Evolutionary conservation across 306 rosid species (phyloP).

Genomic region (Fragaria vesca): DNA sequence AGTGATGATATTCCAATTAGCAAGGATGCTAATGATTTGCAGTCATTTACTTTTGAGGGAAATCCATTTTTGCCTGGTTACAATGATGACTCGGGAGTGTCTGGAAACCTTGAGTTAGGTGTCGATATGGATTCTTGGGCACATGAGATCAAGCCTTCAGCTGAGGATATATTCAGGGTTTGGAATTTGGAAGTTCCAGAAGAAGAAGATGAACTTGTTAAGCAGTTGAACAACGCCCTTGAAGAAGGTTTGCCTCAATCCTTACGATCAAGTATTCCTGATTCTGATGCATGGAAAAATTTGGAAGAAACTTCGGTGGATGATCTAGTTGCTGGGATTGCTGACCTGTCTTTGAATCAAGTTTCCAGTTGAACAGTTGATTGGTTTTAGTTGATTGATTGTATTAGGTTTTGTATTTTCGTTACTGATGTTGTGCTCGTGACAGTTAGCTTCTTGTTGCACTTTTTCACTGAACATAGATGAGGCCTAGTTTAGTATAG

Average conservation of each 20-base stretch:
- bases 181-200: slow-evolving; percentile 63
- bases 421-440: not conserved
- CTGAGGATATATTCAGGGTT: slow-evolving; percentile 57
- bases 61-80: slow-evolving; percentile 77
- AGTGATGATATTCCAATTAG: slow-evolving; percentile 22
- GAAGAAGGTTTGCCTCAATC: slow-evolving; percentile 32
- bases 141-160: slow-evolving; percentile 35
- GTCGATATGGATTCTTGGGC: slow-evolving; percentile 20
- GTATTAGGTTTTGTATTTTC: not conserved
- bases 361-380: slow-evolving; percentile 3
- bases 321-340: slow-evolving; percentile 41
- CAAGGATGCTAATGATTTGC: slow-evolving; percentile 21
- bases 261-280: slow-evolving; percentile 29
- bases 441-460: not conserved
- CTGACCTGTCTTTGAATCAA: slow-evolving; percentile 46
- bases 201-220: slow-evolving; percentile 61
- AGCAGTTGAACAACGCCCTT: slow-evolving; percentile 51
- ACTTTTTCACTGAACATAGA: not conserved
- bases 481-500: slow-evolving; percentile 4
- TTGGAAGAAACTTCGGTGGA: slow-evolving; percentile 36
- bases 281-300: slow-evolving; percentile 31
- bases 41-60: slow-evolving; percentile 38
- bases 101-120: slow-evolving; percentile 15
- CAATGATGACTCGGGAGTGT: slow-evolving; percentile 37
- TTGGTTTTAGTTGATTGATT: not conserved